Base-by-base conservation (phyloP, 2,329 filamentous ascomycete species). In the Pseudocercospora cruenta region DNA sequence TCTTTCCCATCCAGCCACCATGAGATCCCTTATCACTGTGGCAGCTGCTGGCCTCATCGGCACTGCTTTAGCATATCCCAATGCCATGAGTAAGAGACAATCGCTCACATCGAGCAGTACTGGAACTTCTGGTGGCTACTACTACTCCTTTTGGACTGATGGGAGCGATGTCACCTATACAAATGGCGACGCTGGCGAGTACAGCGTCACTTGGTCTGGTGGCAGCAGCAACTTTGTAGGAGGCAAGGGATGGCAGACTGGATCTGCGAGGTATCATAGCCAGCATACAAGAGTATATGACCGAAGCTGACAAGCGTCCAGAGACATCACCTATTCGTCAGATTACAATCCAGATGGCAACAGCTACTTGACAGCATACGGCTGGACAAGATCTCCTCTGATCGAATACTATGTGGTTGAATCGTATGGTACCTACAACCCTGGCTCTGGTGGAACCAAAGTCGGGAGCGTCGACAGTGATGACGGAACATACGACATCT, bases 321-420 rank as follows among this genome's bases (percentile, higher is more conserved):
- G 71, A n/a, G 62, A 64, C 39, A 72, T 74, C 67, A 69, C 59
- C 6, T 74, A 69, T 67, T 58, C 60, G 9, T 69, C 67, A 14
- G 28, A 63, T 28, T 68, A 66, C 67, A 60, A 64, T 9, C 57
- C 70, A 28, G 47, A 62, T 26, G 67, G 68, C 69, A 85, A 86
- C 78, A 74, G 73, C 33, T 87, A 87, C 74, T 80, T 88, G 16
- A 77, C 85, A 10, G 76, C 88, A 5, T 88, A 88, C 72, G 85
- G 86, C 61, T 88, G 86, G 85, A 84, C 82, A 2, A 78, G 73
- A 16, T 81, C 79, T 71, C 84, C 84, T 0, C 76, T 86, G 14
- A 80, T 87, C 71, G 85, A 87, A 70, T 87, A 87, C 78, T 87
- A 88, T 78, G 83, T 88, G 65, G 79, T 87, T 67, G 86, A 88